Conservation (phyloP, 1,284 basidiomycete genomes). For the Melampsora americana region DNA sequence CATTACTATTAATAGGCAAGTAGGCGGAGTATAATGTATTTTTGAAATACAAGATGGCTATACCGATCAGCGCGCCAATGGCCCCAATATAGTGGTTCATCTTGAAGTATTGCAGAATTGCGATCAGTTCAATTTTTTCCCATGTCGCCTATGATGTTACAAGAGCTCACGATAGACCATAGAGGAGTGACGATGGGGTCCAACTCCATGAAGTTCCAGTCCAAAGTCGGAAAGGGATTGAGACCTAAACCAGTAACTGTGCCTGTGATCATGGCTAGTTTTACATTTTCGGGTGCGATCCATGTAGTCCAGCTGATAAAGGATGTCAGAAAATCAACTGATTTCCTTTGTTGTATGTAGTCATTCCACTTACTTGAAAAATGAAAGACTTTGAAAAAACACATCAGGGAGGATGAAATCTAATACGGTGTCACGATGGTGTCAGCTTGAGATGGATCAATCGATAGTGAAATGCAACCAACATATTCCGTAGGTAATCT, state of each 20-base stretch:
- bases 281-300: constrained; percentile 43
- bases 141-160: constrained; percentile 49
- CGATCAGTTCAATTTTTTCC: constrained; percentile 25
- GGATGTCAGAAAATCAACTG: not conserved
- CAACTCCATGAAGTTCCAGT: constrained; percentile 55
- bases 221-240: constrained; percentile 57
- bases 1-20: constrained; percentile 47
- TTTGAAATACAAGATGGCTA: constrained; percentile 19
- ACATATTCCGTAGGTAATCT: constrained; percentile 43
- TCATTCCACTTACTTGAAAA: constrained; percentile 34
- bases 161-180: constrained; percentile 50
- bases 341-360: not conserved
- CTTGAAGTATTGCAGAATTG: not conserved
- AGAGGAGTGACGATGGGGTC: constrained; percentile 51
- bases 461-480: not conserved
- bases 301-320: constrained; percentile 37
- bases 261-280: constrained; percentile 45
- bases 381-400: constrained; percentile 37
- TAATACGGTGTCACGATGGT: not conserved
- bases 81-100: constrained; percentile 32
- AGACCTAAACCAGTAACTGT: constrained; percentile 53
- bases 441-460: not conserved
- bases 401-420: constrained; percentile 41
- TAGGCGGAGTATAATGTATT: constrained; percentile 43
- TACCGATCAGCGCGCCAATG: not conserved